Evolutionary conservation across 306 rosid species (phyloP), one percentile per base, ranked within the genome.

Genomic region (Medicago arabica): DNA sequence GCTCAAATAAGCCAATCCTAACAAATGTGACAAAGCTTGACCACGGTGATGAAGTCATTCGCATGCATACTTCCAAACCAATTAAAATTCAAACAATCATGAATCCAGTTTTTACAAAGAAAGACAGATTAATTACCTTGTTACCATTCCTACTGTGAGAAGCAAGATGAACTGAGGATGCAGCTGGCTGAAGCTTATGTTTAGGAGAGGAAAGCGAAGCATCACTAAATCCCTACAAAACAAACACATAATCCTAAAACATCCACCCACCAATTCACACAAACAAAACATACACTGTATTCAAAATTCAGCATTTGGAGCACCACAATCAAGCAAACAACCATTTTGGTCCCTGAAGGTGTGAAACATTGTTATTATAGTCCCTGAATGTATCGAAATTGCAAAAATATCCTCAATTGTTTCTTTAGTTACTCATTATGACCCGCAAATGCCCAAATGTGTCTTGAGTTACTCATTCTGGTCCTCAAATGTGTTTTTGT

Each of bases 81-180:
- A 71, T 40, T 13, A 14, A 53, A 63, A 31, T 39, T 51, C 43
- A 75, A 8, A 41, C 15, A 25, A 69, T n/a, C 34, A 8, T 79
- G 15, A 44, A 43, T 64, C 21, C 16, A 65, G 16, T 25, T 9
- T 59, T 49, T 40, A 34, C 21, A 79, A 12, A 67, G 60, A 75
- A 40, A 18, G 12, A 17, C 15, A 54, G 4, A 71, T 72, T 8
- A 31, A 61, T 15, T 80, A 90, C 98, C 89, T 81, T 81, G 65
- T 88, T 90, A 19, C 86, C 87, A 64, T 86, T 87, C 67, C 85
- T 85, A 79, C 80, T 71, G 10, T 75, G 83, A 59, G 81, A 75
- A 49, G 41, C 69, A 49, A 78, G 82, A 62, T 80, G 72, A 3
- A 83, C 86, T 16, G 79, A 70, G 12, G 76, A 79, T 77, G 77